These are phyloP conservation scores for Caryopteris hybrid DNA, from an alignment of 305 asterid genomes.

Conservation along the genomic window DNA sequence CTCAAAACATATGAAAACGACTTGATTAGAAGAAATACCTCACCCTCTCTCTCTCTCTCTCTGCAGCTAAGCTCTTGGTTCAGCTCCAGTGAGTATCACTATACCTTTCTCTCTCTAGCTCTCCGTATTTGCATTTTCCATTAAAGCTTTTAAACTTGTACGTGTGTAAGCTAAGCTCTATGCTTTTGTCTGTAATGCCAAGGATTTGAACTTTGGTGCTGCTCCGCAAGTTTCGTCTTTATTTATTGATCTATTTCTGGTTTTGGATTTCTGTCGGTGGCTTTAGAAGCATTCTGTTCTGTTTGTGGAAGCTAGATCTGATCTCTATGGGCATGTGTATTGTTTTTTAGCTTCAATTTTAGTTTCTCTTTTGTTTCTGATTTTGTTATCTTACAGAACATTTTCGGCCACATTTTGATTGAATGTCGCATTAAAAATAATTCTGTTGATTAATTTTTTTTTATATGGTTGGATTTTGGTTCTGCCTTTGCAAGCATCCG, in stretches of 20 bases:
- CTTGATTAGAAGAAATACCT: not conserved
- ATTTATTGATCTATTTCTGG: too few species aligned
- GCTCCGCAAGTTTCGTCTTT: too few species aligned
- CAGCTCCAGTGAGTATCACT: slow-evolving; percentile 33
- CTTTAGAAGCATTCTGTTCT: too few species aligned
- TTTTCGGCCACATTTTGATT: slow-evolving; percentile 15
- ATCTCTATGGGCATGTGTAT: too few species aligned
- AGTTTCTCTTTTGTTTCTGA: not conserved
- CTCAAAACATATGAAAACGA: slow-evolving; percentile 12
- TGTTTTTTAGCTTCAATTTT: too few species aligned
- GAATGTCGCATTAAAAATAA: not conserved
- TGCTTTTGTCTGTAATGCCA: not conserved
- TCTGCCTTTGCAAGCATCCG: not conserved
- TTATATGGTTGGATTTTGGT: not conserved
- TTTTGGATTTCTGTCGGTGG: too few species aligned
- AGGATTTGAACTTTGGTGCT: too few species aligned
- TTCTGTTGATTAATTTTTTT: slow-evolving; percentile 3
- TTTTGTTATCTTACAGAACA: not conserved
- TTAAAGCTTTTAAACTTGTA: not conserved
- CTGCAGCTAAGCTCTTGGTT: slow-evolving; percentile 20
- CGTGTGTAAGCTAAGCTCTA: not conserved
- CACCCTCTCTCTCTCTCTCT: slow-evolving; percentile 18
- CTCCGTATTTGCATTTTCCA: not conserved
- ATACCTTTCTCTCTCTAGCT: slow-evolving; percentile 8
- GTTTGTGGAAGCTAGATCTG: too few species aligned